Base-by-base conservation (phyloP, 257 asterid species). In the Eucommia ulmoides region DNA sequence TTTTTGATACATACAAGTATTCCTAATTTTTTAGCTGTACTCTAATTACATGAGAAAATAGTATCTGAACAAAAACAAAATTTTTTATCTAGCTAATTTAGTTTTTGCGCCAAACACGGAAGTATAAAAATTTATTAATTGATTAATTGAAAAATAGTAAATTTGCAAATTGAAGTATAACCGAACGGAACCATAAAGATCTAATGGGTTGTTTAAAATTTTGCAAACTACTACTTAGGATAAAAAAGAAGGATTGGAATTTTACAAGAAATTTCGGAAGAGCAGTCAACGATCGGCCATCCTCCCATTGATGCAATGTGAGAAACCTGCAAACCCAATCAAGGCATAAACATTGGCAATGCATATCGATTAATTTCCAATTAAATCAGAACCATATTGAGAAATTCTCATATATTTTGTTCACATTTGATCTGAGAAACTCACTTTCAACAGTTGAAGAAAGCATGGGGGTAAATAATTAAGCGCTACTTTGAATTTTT, bases 291-390 rank as follows among this genome's bases (percentile, higher is more conserved):
- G 53, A 89, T 38, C 17, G 83, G 81, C 83, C 66, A 82, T 53
- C 96, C 94, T 69, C 70, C 77, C 33, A 9, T 23, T 49, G 80
- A 66, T 52, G 81, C 94, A 54, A 80, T 11, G 54, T 80, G 96
- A 68, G 96, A 82, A 63, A 55, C 77, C 97, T 85, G 74, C 66
- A 70, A 67, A 8, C 53, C 53, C 48, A 50, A 49, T 63, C 63
- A 61, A 7, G 9, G 41, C 23, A 33, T 22, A 26, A 57, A 50
- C 3, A 35, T 25, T 49, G 11, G 18, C 10, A 38, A 38, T 29
- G 45, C 45, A 42, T 15, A 42, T 18, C 6, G n/a, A n/a, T n/a
- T n/a, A n/a, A n/a, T n/a, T n/a, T n/a, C n/a, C n/a, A n/a, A n/a
- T n/a, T n/a, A n/a, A n/a, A n/a, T n/a, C 44, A 2, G 44, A 35